Evolutionary conservation across 352 stramenopile genomes (phyloP).

Genomic region (Phytophthora agathidicida): DNA sequence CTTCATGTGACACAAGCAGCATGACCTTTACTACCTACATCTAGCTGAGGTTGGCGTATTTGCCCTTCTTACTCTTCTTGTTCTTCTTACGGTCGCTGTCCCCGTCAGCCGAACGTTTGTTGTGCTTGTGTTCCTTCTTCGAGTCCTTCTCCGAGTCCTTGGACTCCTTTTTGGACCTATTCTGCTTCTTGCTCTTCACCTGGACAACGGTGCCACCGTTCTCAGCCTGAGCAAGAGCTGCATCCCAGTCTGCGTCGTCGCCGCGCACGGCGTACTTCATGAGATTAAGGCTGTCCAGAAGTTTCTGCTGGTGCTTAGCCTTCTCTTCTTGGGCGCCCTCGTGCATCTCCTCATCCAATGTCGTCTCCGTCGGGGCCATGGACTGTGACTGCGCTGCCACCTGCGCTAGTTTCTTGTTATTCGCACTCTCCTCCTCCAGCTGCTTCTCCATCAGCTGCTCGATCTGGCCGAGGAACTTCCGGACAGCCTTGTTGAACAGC

Average conservation of each 20-base stretch:
- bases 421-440: conserved; percentile 78
- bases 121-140: conserved; percentile 45
- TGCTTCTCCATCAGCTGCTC: conserved; percentile 81
- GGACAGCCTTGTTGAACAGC: conserved; percentile 98
- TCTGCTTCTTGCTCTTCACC: conserved; percentile 87
- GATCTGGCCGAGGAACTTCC: conserved; percentile 89
- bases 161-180: conserved; percentile 66
- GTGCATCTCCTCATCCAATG: conserved; percentile 79
- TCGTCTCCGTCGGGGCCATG: conserved; percentile 84
- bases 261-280: conserved; percentile 96
- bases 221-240: conserved; percentile 53
- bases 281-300: conserved; percentile 92
- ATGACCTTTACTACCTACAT: conserved; percentile 23
- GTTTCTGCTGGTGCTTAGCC: conserved; percentile 79
- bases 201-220: conserved; percentile 63
- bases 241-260: conserved; percentile 93
- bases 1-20: conserved; percentile 13
- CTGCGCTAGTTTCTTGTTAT: conserved; percentile 61
- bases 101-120: conserved; percentile 49
- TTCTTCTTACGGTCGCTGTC: conserved; percentile 49
- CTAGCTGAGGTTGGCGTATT: conserved; percentile 80
- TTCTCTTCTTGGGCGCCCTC: conserved; percentile 82
- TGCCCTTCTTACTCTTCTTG: conserved; percentile 78
- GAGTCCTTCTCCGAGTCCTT: conserved; percentile 86
- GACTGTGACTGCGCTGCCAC: conserved; percentile 68